Evolutionary conservation across 352 stramenopile genomes (phyloP).

Genomic region (Pythium coloratum): DNA sequence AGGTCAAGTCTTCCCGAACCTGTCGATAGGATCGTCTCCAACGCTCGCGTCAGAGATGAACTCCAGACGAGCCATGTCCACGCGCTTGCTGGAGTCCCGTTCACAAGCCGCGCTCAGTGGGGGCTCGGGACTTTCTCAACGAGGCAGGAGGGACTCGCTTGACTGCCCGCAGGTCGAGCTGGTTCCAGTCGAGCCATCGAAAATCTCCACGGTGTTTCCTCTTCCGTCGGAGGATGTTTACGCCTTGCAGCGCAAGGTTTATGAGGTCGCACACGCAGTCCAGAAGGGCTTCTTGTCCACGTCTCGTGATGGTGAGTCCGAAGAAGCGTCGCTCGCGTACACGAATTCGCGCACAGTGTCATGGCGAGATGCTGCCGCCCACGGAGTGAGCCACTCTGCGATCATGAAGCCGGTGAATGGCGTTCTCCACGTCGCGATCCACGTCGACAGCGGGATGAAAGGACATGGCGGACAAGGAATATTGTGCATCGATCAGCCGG

Average conservation of each 20-base stretch:
- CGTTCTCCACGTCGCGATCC: conserved; percentile 67
- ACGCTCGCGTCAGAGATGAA: neutral
- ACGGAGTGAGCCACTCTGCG: conserved; percentile 64
- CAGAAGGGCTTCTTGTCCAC: conserved; percentile 71
- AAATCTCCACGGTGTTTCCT: conserved; percentile 74
- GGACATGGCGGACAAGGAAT: conserved; percentile 62
- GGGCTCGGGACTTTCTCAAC: neutral
- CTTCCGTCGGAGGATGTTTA: conserved; percentile 75
- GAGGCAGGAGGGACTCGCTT: neutral
- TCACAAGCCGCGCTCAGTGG: neutral
- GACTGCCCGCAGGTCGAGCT: conserved; percentile 32
- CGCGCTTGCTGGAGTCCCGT: neutral
- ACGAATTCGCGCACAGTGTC: conserved; percentile 65
- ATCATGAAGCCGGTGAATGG: conserved; percentile 74
- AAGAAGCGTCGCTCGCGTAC: conserved; percentile 69
- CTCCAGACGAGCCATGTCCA: neutral
- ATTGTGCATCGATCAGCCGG: conserved; percentile 37
- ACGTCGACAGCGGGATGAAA: conserved; percentile 55
- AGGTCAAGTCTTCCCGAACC: neutral
- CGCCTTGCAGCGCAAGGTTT: conserved; percentile 66
- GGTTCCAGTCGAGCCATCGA: conserved; percentile 56
- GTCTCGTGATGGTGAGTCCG: conserved; percentile 47
- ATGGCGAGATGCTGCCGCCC: conserved; percentile 53
- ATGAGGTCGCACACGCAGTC: conserved; percentile 70
- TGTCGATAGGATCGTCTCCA: neutral